A percentile compares a stretch with the other conserved stretches of the same genome.
phyloP scores from a whole-genome alignment of 1,284 basidiomycete species.

The Trichosporon coremiiforme region DNA sequence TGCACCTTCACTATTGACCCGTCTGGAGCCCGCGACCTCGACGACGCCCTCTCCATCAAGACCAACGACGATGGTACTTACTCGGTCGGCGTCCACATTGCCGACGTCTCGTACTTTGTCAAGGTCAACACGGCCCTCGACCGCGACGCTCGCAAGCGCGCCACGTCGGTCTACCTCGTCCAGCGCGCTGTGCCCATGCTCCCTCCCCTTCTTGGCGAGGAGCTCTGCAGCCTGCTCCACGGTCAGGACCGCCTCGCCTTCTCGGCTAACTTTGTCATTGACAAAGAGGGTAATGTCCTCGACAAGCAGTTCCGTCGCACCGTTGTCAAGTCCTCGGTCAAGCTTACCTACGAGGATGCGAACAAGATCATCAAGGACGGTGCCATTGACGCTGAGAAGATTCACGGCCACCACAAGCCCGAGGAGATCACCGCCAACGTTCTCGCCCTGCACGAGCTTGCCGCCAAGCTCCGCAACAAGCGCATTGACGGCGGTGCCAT shows the following conservation, averaged over 20 bases:
- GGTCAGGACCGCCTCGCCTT: conserved; percentile 86
- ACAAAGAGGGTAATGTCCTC: conserved; percentile 75
- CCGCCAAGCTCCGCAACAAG: conserved; percentile 70
- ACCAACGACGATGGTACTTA: conserved; percentile 85
- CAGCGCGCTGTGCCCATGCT: conserved; percentile 96
- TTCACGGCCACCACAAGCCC: conserved; percentile 64
- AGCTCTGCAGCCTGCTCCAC: conserved; percentile 87
- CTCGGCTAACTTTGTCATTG: conserved; percentile 83
- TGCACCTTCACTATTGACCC: conserved; percentile 95
- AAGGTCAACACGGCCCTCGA: conserved; percentile 95
- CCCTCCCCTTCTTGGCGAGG: conserved; percentile 84
- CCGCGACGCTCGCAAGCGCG: conserved; percentile 94
- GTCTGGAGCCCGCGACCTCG: conserved; percentile 82
- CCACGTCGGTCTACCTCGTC: conserved; percentile 93
- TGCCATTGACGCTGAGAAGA: conserved; percentile 61
- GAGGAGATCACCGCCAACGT: conserved; percentile 73
- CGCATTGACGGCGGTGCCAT: conserved; percentile 83
- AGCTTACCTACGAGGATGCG: conserved; percentile 79
- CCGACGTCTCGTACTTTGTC: conserved; percentile 95
- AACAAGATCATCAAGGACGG: conserved; percentile 80
- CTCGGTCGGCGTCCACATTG: conserved; percentile 90
- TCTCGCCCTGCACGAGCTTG: conserved; percentile 64
- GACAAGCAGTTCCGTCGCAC: conserved; percentile 92
- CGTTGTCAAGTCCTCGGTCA: conserved; percentile 77
- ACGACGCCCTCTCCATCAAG: conserved; percentile 90